These are phyloP conservation scores for Comarum palustre DNA, from an alignment of 306 rosid species.

Conservation along the genomic window DNA sequence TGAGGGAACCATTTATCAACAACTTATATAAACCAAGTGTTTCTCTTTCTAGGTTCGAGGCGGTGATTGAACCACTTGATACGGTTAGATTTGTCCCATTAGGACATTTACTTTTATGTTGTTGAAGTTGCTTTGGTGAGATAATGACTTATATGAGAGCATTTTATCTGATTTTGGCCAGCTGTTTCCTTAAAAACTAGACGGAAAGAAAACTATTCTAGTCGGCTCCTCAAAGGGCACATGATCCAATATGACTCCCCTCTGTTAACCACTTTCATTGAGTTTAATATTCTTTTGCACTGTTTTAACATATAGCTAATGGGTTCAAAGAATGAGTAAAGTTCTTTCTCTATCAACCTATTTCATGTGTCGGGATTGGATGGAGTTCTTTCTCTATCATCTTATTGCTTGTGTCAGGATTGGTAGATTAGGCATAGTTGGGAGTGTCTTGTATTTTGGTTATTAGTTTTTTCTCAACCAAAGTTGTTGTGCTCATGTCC, in stretches of 20 bases:
- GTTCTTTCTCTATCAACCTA: background rate
- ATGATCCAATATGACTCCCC: background rate
- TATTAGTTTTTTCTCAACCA: background rate
- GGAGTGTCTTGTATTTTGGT: background rate
- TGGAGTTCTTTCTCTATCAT: background rate
- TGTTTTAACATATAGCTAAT: background rate
- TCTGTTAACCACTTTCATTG: background rate
- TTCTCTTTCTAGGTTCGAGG: conserved; percentile 71
- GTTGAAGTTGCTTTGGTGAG: conserved; percentile 22
- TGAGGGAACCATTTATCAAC: conserved; percentile 80
- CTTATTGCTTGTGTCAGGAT: background rate
- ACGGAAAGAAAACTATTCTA: background rate
- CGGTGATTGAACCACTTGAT: conserved; percentile 81
- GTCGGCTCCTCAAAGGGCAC: background rate
- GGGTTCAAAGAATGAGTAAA: background rate
- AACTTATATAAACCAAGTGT: conserved; percentile 82
- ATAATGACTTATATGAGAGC: background rate
- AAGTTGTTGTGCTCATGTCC: background rate
- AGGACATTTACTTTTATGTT: conserved; percentile 10
- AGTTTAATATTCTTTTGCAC: conserved; percentile 5
- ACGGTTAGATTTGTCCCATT: conserved; percentile 47
- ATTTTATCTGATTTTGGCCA: background rate
- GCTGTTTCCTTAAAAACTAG: background rate
- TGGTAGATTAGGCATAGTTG: background rate
- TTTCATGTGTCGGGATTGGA: background rate